phyloP scores from a whole-genome alignment of 768 basidiomycete genomes.

The Suillus clintonianus region DNA sequence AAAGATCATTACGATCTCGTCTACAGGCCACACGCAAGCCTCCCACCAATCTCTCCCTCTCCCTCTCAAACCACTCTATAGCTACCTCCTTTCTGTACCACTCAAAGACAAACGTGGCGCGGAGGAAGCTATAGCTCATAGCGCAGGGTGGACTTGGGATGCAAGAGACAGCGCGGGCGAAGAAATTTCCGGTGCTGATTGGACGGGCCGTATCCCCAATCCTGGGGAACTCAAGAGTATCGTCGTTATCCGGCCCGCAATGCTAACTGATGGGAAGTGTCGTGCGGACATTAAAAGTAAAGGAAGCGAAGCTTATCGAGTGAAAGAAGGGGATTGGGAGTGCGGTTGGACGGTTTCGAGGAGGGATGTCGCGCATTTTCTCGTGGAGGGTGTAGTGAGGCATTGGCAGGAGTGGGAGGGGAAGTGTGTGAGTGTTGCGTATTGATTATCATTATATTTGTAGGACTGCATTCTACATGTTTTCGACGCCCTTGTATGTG shows the following conservation, averaged over 20 bases:
- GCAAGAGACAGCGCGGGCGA: no score
- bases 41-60: constrained; percentile 50
- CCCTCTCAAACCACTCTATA: constrained; percentile 50
- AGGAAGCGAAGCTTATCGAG: constrained; percentile 37
- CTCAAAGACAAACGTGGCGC: constrained; percentile 64
- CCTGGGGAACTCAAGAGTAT: constrained; percentile 43
- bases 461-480: background rate
- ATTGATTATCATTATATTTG: constrained; percentile 31
- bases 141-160: no score
- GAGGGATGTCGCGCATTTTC: constrained; percentile 62
- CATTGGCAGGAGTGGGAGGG: constrained; percentile 58
- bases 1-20: constrained; percentile 55
- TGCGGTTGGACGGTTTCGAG: constrained; percentile 57
- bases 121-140: constrained; percentile 57
- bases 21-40: constrained; percentile 48
- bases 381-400: constrained; percentile 42
- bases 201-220: no score
- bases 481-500: background rate
- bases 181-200: no score
- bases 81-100: constrained; percentile 42
- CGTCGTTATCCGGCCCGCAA: constrained; percentile 55
- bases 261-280: constrained; percentile 61
- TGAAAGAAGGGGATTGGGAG: constrained; percentile 41
- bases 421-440: constrained; percentile 50
- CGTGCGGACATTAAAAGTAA: constrained; percentile 25